Conservation (phyloP, 2,329 filamentous ascomycete species). For the Lecanoromycetidae sp. region DNA sequence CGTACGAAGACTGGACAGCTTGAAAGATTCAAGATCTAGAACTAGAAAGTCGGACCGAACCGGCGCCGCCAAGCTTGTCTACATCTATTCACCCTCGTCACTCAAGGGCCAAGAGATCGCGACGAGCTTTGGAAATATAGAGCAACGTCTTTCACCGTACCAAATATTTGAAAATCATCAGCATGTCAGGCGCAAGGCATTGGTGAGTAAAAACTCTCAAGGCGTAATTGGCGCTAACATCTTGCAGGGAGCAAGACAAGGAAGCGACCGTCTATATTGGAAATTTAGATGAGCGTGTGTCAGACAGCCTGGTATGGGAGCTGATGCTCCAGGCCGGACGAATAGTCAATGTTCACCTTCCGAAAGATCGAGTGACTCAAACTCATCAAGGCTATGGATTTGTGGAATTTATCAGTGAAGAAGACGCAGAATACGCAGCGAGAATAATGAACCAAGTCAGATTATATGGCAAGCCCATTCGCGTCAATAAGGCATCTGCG, state of each 20-base stretch:
- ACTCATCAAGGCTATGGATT: conserved; percentile 97
- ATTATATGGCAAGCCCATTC: conserved; percentile 83
- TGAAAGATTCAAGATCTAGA: no score
- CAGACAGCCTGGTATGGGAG: conserved; percentile 85
- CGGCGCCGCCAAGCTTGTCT: not conserved
- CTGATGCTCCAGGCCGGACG: conserved; percentile 96
- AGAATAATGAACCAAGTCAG: conserved; percentile 94
- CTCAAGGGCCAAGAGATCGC: no score
- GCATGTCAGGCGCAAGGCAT: conserved; percentile 61
- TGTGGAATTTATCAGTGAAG: conserved; percentile 91
- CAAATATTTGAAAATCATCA: conserved; percentile 22
- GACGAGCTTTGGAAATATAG: no score
- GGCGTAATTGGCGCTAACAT: not conserved
- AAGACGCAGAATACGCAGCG: conserved; percentile 92
- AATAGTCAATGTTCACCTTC: conserved; percentile 95
- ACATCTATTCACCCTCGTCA: no score
- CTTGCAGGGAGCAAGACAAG: conserved; percentile 84
- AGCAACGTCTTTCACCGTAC: not conserved
- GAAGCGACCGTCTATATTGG: conserved; percentile 96
- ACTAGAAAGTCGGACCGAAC: no score
- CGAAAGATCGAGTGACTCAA: conserved; percentile 94
- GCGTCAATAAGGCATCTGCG: conserved; percentile 86
- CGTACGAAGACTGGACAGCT: no score
- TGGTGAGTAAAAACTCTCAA: conserved; percentile 41
- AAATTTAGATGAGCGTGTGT: conserved; percentile 93